Evolutionary conservation across 768 basidiomycete species (phyloP).

Genomic region (Artomyces pyxidatus): DNA sequence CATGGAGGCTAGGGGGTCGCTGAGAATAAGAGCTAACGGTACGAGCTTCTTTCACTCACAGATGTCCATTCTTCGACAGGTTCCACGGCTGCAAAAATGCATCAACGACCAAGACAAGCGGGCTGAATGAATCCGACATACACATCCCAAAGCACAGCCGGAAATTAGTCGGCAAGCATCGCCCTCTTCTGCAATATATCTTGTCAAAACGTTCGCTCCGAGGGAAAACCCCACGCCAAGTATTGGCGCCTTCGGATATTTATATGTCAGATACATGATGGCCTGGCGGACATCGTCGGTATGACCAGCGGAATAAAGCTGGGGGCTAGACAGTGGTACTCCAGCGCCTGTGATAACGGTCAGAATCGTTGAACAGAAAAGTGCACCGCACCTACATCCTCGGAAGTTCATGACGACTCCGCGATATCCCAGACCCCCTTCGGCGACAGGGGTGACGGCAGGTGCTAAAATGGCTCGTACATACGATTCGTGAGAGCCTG

Average conservation of each 20-base stretch:
- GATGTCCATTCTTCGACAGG: constrained; percentile 27
- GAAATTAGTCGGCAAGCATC: constrained; percentile 49
- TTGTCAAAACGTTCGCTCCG: constrained; percentile 84
- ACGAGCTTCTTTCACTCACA: constrained; percentile 20
- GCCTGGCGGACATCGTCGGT: constrained; percentile 87
- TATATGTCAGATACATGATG: constrained; percentile 60
- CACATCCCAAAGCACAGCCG: constrained; percentile 67
- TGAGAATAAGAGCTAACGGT: constrained; percentile 13
- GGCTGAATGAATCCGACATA: constrained; percentile 41
- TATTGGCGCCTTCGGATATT: constrained; percentile 74
- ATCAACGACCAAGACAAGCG: too few relatives aligned
- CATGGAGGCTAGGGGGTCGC: constrained; percentile 38
- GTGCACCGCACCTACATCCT: constrained; percentile 53
- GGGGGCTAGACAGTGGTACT: constrained; percentile 71
- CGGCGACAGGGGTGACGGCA: constrained; percentile 56
- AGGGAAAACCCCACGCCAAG: constrained; percentile 90
- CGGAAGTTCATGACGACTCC: constrained; percentile 89
- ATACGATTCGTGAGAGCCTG: constrained; percentile 87
- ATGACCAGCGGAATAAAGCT: constrained; percentile 82
- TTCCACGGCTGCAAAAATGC: constrained; percentile 47
- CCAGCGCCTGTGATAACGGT: constrained; percentile 57
- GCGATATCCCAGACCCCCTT: constrained; percentile 88
- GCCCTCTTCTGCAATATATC: constrained; percentile 85
- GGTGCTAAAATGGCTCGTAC: constrained; percentile 75
- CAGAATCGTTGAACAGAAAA: constrained; percentile 1